Evolutionary conservation across 2,329 filamentous ascomycete species (phyloP), one percentile per base, ranked within the genome.

Genomic region (Myotisia sp.): DNA sequence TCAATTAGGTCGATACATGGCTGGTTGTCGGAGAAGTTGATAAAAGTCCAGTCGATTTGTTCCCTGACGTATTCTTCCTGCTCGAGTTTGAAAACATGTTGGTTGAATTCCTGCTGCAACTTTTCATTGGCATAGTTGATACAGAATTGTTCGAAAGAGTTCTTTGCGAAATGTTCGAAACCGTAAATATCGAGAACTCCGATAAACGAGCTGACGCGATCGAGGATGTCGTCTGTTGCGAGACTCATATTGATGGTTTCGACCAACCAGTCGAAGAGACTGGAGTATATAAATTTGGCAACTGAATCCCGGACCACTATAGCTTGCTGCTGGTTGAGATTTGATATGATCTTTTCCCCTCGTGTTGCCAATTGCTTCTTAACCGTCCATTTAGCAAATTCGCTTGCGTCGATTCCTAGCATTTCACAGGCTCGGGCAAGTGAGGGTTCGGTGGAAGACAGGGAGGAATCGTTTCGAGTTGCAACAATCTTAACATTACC

Each of bases 71-170:
- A 98, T 59, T 98, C 90, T 55, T 98, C 90, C 56, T 98, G 90
- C 58, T 98, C 90, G 14, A 98, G 72, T 60, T 95, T 94, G 72
- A 98, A 98, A 22, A 98, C 90, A 52, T 98, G 90, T 55, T 92
- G 84, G 61, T 98, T 98, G 68, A 98, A 98, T 56, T 95, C 87
- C 57, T 98, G 90, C 56, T 98, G 90, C 36, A 98, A 67, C 62
- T 98, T 98, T 62, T 98, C 90, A 59, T 98, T 98, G 60, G 90
- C 90, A 52, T 98, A 98, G 62, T 98, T 98, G 71, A 98, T 98
- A 63, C 90, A 98, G 61, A 98, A 98, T 58, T 98, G 90, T 58
- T 98, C 90, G 50, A 98, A 98, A 1, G 90, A 98, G 64, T 98
- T 98, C 68, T 94, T 95, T 42, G 90, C 87, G 52, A 98, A 98